Base-by-base conservation (phyloP, 1,284 basidiomycete genomes). In the Moesziomyces antarcticus region DNA sequence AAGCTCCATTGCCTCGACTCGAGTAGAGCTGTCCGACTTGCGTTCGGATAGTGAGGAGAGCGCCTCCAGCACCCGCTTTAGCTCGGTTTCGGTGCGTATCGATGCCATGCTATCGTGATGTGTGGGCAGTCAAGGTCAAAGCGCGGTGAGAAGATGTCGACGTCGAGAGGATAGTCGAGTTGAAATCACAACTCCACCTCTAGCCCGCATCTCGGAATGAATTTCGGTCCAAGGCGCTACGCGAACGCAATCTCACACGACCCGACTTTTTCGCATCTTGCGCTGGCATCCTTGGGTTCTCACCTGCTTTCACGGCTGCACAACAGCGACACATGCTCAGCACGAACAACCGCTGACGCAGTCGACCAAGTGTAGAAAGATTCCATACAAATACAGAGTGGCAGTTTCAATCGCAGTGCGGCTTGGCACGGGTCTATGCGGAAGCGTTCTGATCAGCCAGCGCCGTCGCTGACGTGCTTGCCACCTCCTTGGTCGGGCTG, bases 401-500 rank as follows among this genome's bases (percentile, higher is more conserved):
- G 30, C 30, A 33, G 30, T 33, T 13, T 10, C 30, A 7, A 33
- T 27, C 8, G 25, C 10, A 33, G 30, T 33, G 10, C 30, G 30
- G 30, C 10, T 10, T 33, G 9, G 30, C 13, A 11, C 10, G 30
- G 30, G 30, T 13, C 10, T 33, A 33, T 11, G 30, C 30, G 30
- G 30, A 13, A 11, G 30, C 30, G 30, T 33, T 33, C 10, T 33
- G 30, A 4, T 57, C 56, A 2, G 33, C 22, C 30, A 18, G 18
- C 25, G 33, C 25, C 47, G 24, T 56, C 5, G 51, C 40, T 20
- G 50, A 21, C 3, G 41, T 18, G 9, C 46, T 11, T 6, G 52
- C 16, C 18, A 35, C 55, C 37, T 68, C 59, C 41, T 55, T 58
- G 35, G 25, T 43, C 6, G 65, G 58, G n/a, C 58, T 62, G 44